A percentile compares a stretch with the other conserved stretches of the same genome.
Conservation (phyloP, 73 alveolate genomes). For the Paramecium octaurelia region DNA sequence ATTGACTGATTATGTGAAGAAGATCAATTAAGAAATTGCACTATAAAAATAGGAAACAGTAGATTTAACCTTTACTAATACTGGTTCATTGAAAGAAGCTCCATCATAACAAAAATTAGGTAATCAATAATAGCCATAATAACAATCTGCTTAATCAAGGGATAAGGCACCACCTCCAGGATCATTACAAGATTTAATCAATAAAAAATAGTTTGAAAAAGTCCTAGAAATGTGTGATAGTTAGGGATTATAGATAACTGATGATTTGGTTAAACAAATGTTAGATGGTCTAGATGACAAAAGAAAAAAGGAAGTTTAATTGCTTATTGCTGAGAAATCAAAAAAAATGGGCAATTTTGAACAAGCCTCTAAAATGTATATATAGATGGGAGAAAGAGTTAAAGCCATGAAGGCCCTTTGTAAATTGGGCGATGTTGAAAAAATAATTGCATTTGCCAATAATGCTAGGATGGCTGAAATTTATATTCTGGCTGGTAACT, state of each 20-base stretch:
- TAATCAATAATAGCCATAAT: neutral
- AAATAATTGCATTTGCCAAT: slow-evolving; percentile 91
- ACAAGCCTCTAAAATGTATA: slow-evolving; percentile 91
- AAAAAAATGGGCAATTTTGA: slow-evolving; percentile 90
- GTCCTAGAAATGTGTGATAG: slow-evolving; percentile 87
- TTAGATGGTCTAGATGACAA: slow-evolving; percentile 80
- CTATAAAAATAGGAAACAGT: neutral
- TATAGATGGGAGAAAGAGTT: slow-evolving; percentile 87
- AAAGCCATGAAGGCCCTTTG: slow-evolving; percentile 95
- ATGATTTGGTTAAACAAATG: slow-evolving; percentile 80
- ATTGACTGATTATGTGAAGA: slow-evolving; percentile 62
- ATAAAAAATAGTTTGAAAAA: slow-evolving; percentile 81
- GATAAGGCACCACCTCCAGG: slow-evolving; percentile 31
- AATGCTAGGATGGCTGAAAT: slow-evolving; percentile 94
- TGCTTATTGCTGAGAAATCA: slow-evolving; percentile 87
- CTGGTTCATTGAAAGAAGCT: neutral
- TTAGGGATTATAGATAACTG: slow-evolving; percentile 83
- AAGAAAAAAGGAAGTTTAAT: slow-evolving; percentile 77
- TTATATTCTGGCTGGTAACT: slow-evolving; percentile 92
- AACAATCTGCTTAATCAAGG: neutral
- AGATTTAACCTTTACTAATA: slow-evolving; percentile 29
- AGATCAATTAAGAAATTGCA: slow-evolving; percentile 1
- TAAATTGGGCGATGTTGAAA: slow-evolving; percentile 87
- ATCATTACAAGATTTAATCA: slow-evolving; percentile 60
- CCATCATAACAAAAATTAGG: neutral